Percentiles rank a stretch among this genome's conserved stretches.
Conservation (phyloP, 2,329 filamentous ascomycete genomes). For the Cordyceps militaris region DNA sequence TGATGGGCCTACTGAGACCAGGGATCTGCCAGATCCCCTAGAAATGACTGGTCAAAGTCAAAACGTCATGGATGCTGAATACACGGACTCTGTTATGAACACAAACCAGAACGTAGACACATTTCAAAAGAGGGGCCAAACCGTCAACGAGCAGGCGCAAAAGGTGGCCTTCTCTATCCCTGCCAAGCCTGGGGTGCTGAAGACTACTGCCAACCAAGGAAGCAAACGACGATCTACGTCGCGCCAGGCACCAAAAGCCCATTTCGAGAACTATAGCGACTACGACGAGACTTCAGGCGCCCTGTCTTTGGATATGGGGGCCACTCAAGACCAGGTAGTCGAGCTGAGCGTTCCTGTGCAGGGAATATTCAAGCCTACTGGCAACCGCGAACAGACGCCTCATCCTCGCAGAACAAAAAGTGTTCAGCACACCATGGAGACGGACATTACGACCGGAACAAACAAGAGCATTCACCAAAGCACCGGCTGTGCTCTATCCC, state of each 20-base stretch:
- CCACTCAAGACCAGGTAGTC: constrained; percentile 26
- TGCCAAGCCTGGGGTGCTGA: constrained; percentile 24
- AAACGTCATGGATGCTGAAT: constrained; percentile 20
- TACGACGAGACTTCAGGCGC: constrained; percentile 30
- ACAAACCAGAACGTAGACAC: constrained; percentile 22
- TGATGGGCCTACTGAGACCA: constrained; percentile 27
- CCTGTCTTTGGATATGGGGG: constrained; percentile 27
- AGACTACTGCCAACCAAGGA: constrained; percentile 31
- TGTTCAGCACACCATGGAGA: constrained; percentile 4
- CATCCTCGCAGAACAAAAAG: constrained; percentile 16
- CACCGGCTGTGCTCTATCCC: constrained; percentile 41
- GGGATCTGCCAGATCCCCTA: constrained; percentile 21
- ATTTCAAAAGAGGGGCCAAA: constrained; percentile 20
- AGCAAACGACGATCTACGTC: constrained; percentile 32
- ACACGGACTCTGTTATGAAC: constrained; percentile 24
- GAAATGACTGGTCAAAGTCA: constrained; percentile 6
- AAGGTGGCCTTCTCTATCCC: constrained; percentile 38
- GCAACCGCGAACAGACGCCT: constrained; percentile 15
- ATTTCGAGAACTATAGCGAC: constrained; percentile 24
- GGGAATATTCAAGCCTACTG: constrained; percentile 19
- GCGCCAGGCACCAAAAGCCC: constrained; percentile 18
- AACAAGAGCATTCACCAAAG: constrained; percentile 17
- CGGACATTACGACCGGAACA: constrained; percentile 9
- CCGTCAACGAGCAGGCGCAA: constrained; percentile 24
- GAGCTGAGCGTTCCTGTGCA: constrained; percentile 23